These are phyloP conservation scores for Mycena leptocephala DNA, from an alignment of 768 basidiomycete species.

Conservation along the genomic window DNA sequence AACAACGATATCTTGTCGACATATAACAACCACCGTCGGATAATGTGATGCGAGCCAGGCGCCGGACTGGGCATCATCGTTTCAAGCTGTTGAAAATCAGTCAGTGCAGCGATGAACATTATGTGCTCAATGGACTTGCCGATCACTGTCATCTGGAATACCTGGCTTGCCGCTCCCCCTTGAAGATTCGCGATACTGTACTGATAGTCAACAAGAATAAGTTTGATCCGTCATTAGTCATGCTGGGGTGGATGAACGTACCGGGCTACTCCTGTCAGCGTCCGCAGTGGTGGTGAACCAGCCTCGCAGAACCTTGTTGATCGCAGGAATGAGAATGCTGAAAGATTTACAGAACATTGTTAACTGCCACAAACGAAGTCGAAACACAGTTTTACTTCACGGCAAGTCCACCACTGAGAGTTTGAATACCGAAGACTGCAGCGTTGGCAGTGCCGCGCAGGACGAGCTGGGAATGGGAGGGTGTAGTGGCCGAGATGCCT, in stretches of 20 bases:
- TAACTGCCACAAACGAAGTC: not conserved
- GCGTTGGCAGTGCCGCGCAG: conserved; percentile 14
- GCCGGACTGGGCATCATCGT: too few relatives aligned
- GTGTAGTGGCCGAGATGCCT: not conserved
- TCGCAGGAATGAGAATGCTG: not conserved
- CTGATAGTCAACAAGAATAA: not conserved
- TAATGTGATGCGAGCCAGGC: too few relatives aligned
- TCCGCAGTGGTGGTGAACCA: conserved; percentile 1
- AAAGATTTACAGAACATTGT: not conserved
- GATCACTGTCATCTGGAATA: not conserved
- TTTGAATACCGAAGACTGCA: not conserved
- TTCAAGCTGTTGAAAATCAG: too few relatives aligned
- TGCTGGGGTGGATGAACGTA: not conserved
- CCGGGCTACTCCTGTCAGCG: not conserved
- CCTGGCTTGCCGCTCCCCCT: not conserved
- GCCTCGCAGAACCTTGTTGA: not conserved
- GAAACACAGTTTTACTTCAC: not conserved
- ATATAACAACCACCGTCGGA: too few relatives aligned
- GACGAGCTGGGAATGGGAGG: not conserved
- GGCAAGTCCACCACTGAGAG: not conserved
- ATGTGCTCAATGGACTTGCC: not conserved
- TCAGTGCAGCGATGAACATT: not conserved
- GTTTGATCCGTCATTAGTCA: too few relatives aligned
- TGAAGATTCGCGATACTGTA: not conserved
- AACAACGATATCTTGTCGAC: too few relatives aligned